A percentile compares a stretch with the other conserved stretches of the same genome.
Conservation (phyloP, 1,284 basidiomycete genomes). For the Malassezia furfur region DNA sequence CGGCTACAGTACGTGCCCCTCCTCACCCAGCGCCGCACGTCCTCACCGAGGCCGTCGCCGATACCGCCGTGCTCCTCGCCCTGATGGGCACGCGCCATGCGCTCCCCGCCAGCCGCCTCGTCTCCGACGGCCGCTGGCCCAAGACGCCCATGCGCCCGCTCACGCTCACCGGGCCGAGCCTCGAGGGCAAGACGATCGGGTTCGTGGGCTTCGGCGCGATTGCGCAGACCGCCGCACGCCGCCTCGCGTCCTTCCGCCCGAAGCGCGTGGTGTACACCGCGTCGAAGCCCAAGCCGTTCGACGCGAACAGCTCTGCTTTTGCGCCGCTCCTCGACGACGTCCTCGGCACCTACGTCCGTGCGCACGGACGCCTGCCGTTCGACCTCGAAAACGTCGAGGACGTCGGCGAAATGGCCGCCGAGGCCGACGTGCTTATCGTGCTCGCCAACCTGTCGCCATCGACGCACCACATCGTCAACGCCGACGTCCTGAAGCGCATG, state of each 20-base stretch:
- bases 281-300: slow-evolving; percentile 25
- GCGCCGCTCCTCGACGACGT: slow-evolving; percentile 19
- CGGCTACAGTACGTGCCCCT: slow-evolving; percentile 58
- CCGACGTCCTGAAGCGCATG: slow-evolving; percentile 68
- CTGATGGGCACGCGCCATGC: slow-evolving; percentile 79
- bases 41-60: slow-evolving; percentile 81
- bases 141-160: slow-evolving; percentile 64
- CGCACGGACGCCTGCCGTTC: slow-evolving; percentile 17
- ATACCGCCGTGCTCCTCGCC: slow-evolving; percentile 73
- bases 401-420: slow-evolving; percentile 18
- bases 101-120: slow-evolving; percentile 57
- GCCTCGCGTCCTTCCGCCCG: slow-evolving; percentile 27
- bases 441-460: slow-evolving; percentile 66
- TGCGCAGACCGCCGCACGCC: slow-evolving; percentile 22
- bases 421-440: slow-evolving; percentile 50
- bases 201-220: slow-evolving; percentile 71
- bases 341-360: neutral
- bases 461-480: slow-evolving; percentile 66
- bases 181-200: slow-evolving; percentile 59
- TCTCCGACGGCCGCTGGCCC: slow-evolving; percentile 62
- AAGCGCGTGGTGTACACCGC: slow-evolving; percentile 26
- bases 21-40: slow-evolving; percentile 60
- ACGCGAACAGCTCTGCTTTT: slow-evolving; percentile 21
- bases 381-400: slow-evolving; percentile 26
- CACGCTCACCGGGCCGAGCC: slow-evolving; percentile 64